Conservation (phyloP, 768 basidiomycete species). For the Hortiboletus flavorubellus region DNA sequence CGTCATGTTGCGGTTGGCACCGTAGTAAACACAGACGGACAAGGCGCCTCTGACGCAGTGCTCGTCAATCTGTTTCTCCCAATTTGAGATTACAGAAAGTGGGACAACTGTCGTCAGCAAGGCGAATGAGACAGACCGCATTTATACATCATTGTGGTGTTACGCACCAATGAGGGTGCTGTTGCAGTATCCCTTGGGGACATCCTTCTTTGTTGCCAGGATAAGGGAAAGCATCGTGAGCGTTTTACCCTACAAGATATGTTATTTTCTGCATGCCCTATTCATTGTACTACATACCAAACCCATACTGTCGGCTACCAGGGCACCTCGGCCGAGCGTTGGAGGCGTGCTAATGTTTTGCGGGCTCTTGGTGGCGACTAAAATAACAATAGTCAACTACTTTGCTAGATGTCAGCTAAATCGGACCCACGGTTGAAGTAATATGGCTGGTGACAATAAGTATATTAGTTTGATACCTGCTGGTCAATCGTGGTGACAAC, state of each 20-base stretch:
- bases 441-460: constrained; percentile 39
- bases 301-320: constrained; percentile 91
- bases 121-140: neutral
- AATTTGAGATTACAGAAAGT: constrained; percentile 82
- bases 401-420: neutral
- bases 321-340: constrained; percentile 73
- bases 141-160: neutral
- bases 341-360: constrained; percentile 54
- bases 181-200: constrained; percentile 52
- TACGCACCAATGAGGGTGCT: constrained; percentile 75
- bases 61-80: constrained; percentile 81
- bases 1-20: constrained; percentile 55
- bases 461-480: neutral
- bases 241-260: constrained; percentile 72
- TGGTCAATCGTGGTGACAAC: constrained; percentile 7
- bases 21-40: constrained; percentile 67
- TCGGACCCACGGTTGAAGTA: constrained; percentile 63
- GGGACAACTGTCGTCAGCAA: constrained; percentile 56
- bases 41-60: constrained; percentile 58
- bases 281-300: constrained; percentile 32
- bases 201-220: constrained; percentile 69
- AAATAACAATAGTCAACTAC: constrained; percentile 1
- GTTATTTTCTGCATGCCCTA: constrained; percentile 1
- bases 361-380: constrained; percentile 81
- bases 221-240: constrained; percentile 83